Conservation (phyloP, 768 basidiomycete genomes). For the Termitomyces sp. region DNA sequence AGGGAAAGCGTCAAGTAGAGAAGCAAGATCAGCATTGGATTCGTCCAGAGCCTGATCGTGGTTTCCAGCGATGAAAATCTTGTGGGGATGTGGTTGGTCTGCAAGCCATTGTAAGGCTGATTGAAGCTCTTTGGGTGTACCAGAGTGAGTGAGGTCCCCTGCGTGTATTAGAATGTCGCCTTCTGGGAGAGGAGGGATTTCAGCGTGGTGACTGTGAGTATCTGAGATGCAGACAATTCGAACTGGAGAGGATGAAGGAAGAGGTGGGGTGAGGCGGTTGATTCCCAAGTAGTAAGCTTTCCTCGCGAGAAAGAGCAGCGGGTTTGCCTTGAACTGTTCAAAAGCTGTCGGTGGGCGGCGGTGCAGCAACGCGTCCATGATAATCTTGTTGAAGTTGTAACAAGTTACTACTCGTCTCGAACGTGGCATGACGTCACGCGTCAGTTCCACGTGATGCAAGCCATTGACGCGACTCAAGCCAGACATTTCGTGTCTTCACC, state of each 20-base stretch:
- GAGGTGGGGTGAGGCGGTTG: background rate
- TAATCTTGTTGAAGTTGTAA: background rate
- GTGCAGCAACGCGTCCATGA: background rate
- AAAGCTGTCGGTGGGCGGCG: background rate
- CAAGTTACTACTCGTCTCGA: too few species aligned
- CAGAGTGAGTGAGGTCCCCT: constrained; percentile 38
- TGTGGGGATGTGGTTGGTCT: constrained; percentile 35
- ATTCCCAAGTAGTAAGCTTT: background rate
- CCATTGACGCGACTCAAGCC: background rate
- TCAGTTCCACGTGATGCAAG: background rate
- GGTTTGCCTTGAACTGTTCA: background rate
- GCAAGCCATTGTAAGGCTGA: constrained; percentile 26
- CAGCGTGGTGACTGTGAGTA: constrained; percentile 33
- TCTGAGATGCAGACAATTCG: constrained; percentile 39
- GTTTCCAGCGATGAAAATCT: constrained; percentile 44
- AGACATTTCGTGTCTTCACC: background rate
- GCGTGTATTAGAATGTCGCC: constrained; percentile 43
- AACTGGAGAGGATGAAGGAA: constrained; percentile 3
- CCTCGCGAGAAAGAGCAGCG: background rate
- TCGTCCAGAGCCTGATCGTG: constrained; percentile 34
- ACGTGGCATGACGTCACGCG: constrained; percentile 6
- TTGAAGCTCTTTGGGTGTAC: constrained; percentile 30
- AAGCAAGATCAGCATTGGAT: constrained; percentile 9
- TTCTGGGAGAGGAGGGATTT: constrained; percentile 27
- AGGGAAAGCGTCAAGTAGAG: constrained; percentile 22